phyloP scores from a whole-genome alignment of 306 rosid genomes.

The Begonia loranthoides region DNA sequence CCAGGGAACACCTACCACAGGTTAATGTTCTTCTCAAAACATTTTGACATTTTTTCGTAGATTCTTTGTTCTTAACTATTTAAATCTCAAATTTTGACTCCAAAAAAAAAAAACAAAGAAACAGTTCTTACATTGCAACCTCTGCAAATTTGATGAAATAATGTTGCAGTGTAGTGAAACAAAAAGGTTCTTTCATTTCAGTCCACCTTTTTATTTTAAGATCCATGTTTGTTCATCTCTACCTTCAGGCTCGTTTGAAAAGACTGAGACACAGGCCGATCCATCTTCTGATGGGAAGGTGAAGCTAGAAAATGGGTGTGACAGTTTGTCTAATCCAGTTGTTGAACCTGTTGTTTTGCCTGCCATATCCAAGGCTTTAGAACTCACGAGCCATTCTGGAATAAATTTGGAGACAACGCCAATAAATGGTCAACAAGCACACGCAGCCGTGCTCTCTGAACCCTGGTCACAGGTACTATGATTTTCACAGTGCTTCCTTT shows the following conservation, averaged over 20 bases:
- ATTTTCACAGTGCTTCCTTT: not conserved
- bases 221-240: not conserved
- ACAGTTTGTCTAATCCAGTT: not conserved
- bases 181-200: not conserved
- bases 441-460: constrained; percentile 52
- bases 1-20: constrained; percentile 63
- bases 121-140: no score
- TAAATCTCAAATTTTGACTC: no score
- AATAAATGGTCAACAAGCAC: constrained; percentile 21
- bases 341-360: constrained; percentile 48
- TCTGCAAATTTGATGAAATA: not conserved
- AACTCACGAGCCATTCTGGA: constrained; percentile 41
- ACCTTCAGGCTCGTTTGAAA: constrained; percentile 43
- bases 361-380: constrained; percentile 44
- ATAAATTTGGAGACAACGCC: constrained; percentile 24
- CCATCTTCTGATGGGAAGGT: constrained; percentile 25
- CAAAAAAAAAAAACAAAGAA: no score
- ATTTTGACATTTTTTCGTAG: not conserved
- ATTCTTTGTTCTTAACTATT: no score
- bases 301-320: no score
- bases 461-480: constrained; percentile 48
- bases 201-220: not conserved
- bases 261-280: constrained; percentile 30
- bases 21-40: constrained; percentile 27
- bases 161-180: not conserved